Conservation (phyloP, 176 grass and related monocot species). For the Chloris gayana region DNA sequence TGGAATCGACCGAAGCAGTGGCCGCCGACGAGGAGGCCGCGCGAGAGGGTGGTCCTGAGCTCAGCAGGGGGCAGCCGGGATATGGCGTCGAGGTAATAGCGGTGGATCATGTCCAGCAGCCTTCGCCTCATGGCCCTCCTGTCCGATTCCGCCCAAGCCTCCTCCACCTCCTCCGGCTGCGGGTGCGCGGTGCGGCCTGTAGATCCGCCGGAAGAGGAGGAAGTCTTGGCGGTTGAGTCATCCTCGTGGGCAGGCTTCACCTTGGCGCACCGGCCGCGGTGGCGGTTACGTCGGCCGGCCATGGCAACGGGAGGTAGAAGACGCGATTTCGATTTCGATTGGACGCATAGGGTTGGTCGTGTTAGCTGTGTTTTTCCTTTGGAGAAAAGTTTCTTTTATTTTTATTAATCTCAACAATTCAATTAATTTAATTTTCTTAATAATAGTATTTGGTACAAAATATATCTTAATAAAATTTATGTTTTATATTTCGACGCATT, state of each 20-base stretch:
- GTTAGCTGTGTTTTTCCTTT: too few relatives aligned
- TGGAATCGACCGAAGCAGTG: not conserved
- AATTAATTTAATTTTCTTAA: too few relatives aligned
- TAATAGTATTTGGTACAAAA: too few relatives aligned
- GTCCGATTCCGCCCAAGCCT: not conserved
- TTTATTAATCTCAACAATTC: too few relatives aligned
- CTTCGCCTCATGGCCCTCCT: not conserved
- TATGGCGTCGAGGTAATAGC: slow-evolving; percentile 27
- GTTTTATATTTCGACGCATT: too few relatives aligned
- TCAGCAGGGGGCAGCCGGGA: slow-evolving; percentile 1
- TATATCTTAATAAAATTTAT: too few relatives aligned
- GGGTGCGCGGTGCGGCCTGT: not conserved
- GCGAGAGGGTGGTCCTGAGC: not conserved
- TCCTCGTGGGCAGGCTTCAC: not conserved
- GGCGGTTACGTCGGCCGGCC: too few relatives aligned
- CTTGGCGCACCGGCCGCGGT: too few relatives aligned
- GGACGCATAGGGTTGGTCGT: too few relatives aligned
- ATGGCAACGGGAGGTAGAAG: too few relatives aligned
- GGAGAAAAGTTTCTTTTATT: too few relatives aligned
- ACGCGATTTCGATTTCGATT: too few relatives aligned
- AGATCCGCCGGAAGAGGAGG: not conserved
- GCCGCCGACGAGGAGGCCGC: slow-evolving; percentile 11
- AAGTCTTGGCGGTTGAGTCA: not conserved
- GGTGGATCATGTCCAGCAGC: not conserved
- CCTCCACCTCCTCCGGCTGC: not conserved